Conservation (phyloP, 106 monocot genomes). For the Acanthochlamys bracteata region DNA sequence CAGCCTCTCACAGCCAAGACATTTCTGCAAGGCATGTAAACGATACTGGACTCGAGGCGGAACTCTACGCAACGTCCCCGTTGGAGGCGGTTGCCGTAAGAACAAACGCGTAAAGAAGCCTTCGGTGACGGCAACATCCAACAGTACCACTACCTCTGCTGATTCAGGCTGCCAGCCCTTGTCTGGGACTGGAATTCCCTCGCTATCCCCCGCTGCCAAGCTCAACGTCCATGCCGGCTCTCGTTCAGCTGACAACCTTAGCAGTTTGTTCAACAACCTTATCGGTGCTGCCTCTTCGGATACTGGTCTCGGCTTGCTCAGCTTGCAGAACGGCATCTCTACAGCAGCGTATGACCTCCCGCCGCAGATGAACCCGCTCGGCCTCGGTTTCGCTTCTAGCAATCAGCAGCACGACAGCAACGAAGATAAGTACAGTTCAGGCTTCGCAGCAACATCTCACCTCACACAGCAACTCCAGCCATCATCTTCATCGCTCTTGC, state of each 20-base stretch:
- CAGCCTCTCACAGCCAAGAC: conserved; percentile 6
- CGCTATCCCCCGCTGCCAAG: neutral
- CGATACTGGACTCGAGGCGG: conserved; percentile 9
- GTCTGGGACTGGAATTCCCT: neutral
- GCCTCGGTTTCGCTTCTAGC: conserved; percentile 10
- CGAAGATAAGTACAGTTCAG: neutral
- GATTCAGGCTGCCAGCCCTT: no score
- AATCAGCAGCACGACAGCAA: neutral
- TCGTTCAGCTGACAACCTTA: neutral
- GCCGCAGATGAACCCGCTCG: conserved; percentile 16
- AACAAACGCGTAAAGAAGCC: conserved; percentile 4
- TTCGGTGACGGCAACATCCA: neutral
- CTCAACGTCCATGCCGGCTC: neutral
- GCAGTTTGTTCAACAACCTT: neutral
- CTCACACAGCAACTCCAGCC: neutral
- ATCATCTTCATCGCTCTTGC: conserved; percentile 7
- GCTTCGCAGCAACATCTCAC: neutral
- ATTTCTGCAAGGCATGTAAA: conserved; percentile 10
- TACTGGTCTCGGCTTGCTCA: neutral
- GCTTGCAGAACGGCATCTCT: neutral
- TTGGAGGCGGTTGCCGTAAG: conserved; percentile 20
- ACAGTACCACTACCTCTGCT: no score
- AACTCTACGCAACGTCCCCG: conserved; percentile 6
- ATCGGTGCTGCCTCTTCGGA: neutral
- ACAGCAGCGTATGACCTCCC: conserved; percentile 5